phyloP scores from a whole-genome alignment of 805 yeast genomes.

The Dipodascus albidus region DNA sequence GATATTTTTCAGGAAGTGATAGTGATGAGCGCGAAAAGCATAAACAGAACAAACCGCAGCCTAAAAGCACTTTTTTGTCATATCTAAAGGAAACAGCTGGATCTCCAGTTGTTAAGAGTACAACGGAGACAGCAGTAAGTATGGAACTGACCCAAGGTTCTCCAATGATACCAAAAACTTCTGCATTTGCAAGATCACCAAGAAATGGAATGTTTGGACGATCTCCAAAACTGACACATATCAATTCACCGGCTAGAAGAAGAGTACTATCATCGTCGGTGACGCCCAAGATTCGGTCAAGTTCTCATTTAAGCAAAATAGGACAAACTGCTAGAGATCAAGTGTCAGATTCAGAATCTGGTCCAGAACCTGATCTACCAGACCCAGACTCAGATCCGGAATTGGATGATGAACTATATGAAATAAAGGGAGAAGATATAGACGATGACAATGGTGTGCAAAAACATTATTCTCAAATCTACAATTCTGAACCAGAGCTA shows the following conservation, averaged over 20 bases:
- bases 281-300: background rate
- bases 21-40: background rate
- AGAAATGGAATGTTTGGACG: background rate
- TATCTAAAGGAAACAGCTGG: background rate
- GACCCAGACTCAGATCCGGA: background rate
- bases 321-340: background rate
- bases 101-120: background rate
- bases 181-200: background rate
- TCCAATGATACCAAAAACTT: background rate
- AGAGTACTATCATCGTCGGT: background rate
- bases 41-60: background rate
- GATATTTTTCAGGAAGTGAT: background rate
- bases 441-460: background rate
- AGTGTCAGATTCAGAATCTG: background rate
- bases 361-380: background rate
- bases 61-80: background rate
- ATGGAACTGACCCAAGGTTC: conserved; percentile 1
- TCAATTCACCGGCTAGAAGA: background rate
- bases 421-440: background rate
- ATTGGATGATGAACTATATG: background rate
- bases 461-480: background rate
- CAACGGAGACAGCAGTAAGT: background rate
- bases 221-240: background rate
- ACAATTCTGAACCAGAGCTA: background rate
- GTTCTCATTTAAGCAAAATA: background rate